Evolutionary conservation across 2,329 filamentous ascomycete genomes (phyloP), one percentile per base, ranked within the genome.

Genomic region (Talaromyces funiculosus): DNA sequence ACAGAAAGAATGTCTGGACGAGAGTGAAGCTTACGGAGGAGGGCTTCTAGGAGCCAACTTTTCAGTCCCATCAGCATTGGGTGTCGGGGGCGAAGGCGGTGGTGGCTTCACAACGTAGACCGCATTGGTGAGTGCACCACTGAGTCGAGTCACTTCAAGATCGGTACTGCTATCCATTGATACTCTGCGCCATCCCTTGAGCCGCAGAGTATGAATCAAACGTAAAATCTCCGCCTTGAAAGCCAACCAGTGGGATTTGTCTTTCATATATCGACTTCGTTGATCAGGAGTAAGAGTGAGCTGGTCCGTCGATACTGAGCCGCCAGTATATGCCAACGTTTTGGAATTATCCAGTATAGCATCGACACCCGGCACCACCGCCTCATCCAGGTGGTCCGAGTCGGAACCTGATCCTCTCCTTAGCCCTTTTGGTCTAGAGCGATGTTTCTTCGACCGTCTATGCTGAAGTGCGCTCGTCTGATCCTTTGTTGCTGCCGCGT

Each of bases 211-310:
- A 73, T 97, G 94, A 0, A 90, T 83, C 61, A 97, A 81, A 38
- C 92, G 89, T 59, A 97, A 83, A 64, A 97, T 94, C 71, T 99
- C 93, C 62, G 86, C 88, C 74, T 97, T 97, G 81, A 97, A 99
- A 8, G 75, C 80, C n/a, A 84, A 72, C 94, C 93, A 97, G 2
- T 86, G 86, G 69, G 90, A 86, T 43, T 80, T 83, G 62, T 93
- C 90, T 70, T 89, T 90, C 33, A 83, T 81, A 40, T 81, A 80
- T 61, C 76, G 78, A 59, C 78, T 80, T 55, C 75, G 77, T 2
- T 74, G 75, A 43, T 75, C 71, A 3, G 75, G 75, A 47, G 75
- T 71, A 2, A 77, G 71, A 4, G 77, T 73, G 49, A 81, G 79
- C 5, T 69, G 67, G 9, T 77, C 74, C 14, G 73, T 73, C 22